phyloP scores from a whole-genome alignment of 1,139 yeast species.

The Kluyveromyces sp. region DNA sequence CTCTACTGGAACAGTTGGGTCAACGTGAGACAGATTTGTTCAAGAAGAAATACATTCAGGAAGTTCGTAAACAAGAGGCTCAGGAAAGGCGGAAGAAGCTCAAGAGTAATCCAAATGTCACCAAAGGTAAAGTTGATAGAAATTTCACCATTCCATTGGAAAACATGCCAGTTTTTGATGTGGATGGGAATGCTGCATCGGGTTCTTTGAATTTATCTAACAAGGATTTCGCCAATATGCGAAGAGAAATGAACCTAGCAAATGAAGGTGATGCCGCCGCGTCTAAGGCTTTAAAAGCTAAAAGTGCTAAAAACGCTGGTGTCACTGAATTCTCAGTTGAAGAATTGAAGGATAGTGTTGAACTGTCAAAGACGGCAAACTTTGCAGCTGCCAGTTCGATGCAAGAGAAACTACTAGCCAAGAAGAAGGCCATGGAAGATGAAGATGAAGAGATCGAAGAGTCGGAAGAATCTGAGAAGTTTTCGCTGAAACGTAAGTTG shows the following conservation, averaged over 20 bases:
- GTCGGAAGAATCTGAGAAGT: constrained; percentile 6
- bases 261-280: constrained; percentile 69
- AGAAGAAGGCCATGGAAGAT: constrained; percentile 18
- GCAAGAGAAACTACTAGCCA: constrained; percentile 33
- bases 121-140: constrained; percentile 58
- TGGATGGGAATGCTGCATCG: constrained; percentile 50
- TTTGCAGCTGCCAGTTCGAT: constrained; percentile 39
- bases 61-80: constrained; percentile 56
- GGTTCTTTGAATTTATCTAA: constrained; percentile 67
- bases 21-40: constrained; percentile 76
- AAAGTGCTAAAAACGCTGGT: constrained; percentile 26
- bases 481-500: constrained; percentile 17
- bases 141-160: constrained; percentile 68
- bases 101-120: constrained; percentile 37
- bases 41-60: constrained; percentile 58
- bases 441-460: constrained; percentile 14
- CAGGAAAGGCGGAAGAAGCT: constrained; percentile 51
- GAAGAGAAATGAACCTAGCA: constrained; percentile 64
- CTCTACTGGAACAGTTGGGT: constrained; percentile 58
- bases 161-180: constrained; percentile 71
- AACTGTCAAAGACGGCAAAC: constrained; percentile 33
- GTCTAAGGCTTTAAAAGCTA: constrained; percentile 53
- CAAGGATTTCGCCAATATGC: constrained; percentile 63
- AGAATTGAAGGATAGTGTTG: constrained; percentile 30
- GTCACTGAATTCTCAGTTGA: constrained; percentile 20